Evolutionary conservation across 192 early-diverging fungal genomes (phyloP), one percentile per base, ranked within the genome.

Genomic region (Coemansia sp.): DNA sequence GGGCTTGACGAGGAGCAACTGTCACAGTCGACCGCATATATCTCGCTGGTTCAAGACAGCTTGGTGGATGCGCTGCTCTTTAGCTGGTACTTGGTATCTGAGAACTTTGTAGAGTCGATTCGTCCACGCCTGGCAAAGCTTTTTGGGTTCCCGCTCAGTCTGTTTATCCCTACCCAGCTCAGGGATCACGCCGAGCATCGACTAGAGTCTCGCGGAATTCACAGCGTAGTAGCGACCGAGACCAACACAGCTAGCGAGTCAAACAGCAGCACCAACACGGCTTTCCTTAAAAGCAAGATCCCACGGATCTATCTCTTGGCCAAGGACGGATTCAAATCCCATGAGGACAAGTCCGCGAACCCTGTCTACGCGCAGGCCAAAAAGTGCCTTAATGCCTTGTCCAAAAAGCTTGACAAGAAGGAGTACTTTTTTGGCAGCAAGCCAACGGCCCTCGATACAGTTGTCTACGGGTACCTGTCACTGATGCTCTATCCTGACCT

Each of bases 391-490:
- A 72, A 74, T 11, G 85, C 84, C 42, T 76, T 98, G 46, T 86
- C 90, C 29, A 82, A 75, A 12, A 93, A 93, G 86, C 82, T 98
- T 2, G 92, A 90, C 18, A 76, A 87, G 9, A 86, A 95, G 63
- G 83, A 87, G 2, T 98, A 90, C 74, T 93, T 98, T 69, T 95
- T 95, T 80, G 95, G 94, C 6, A 80, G 89, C 66, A 90, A 87
- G 12, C 89, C 93, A 3, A 88, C 89, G 12, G 87, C 91, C 15
- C 79, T 97, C 9, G 96, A 98, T 75, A 89, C 91, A 11, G 82
- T 95, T 40, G 91, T 87, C 12, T 98, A 91, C 77, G 94, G 91
- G 16, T 90, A 96, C 73, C 83, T 98, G 27, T 86, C 94, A n/a
- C 75, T 94, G 49, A 89, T 94, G 31, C 60, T 89, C 51, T 90